A percentile compares a stretch with the other conserved stretches of the same genome.
Evolutionary conservation across 106 monocot species (phyloP).

Genomic region (Allium cepa): DNA sequence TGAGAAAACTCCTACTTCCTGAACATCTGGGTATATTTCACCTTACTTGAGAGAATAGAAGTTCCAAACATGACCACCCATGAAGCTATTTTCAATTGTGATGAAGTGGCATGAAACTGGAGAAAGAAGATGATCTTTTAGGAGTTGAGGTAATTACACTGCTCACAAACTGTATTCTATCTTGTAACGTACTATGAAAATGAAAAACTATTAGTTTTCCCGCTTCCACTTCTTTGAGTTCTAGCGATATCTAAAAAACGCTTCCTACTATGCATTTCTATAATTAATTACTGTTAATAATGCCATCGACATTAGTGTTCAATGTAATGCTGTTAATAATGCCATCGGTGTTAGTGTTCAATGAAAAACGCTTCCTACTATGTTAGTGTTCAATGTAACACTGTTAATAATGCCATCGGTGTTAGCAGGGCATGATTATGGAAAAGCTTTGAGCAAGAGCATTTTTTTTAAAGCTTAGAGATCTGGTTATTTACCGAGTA

Average conservation of each 20-base stretch:
- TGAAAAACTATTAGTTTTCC: too few species aligned
- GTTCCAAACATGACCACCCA: constrained; percentile 91
- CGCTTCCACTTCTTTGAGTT: not conserved
- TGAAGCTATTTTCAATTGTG: constrained; percentile 86
- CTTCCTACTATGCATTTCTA: too few species aligned
- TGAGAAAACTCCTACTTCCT: constrained; percentile 83
- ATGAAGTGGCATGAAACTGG: constrained; percentile 78
- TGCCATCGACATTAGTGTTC: too few species aligned
- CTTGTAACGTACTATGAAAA: too few species aligned
- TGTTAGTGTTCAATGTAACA: not conserved
- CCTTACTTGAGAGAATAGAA: constrained; percentile 78
- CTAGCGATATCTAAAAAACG: too few species aligned
- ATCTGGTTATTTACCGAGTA: constrained; percentile 63
- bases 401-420: constrained; percentile 9
- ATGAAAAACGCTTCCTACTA: too few species aligned
- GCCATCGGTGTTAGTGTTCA: too few species aligned
- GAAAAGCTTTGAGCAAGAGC: constrained; percentile 75
- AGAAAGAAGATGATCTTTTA: constrained; percentile 82
- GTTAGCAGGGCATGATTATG: constrained; percentile 56
- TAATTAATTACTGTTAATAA: too few species aligned
- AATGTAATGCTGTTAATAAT: too few species aligned
- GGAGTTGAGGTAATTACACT: constrained; percentile 33
- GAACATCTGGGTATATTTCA: constrained; percentile 97
- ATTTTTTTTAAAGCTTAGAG: constrained; percentile 94
- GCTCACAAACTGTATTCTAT: not conserved